Conservation (phyloP, 2,329 filamentous ascomycete genomes). For the Calonectria pteridis region DNA sequence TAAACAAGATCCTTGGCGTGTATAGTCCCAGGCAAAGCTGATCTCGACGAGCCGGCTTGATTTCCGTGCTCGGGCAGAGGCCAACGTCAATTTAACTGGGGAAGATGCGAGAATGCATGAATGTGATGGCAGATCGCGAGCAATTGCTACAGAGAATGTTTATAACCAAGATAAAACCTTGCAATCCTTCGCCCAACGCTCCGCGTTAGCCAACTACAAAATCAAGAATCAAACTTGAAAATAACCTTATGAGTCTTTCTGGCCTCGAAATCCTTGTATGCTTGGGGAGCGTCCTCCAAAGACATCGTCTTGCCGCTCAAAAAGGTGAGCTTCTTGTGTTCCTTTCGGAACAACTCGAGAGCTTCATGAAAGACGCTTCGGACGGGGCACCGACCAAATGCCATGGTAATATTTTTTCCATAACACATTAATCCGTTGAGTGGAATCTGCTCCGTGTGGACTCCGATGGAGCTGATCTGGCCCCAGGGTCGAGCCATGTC, state of each 20-base stretch:
- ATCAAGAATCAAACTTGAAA: constrained; percentile 1
- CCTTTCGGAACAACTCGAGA: constrained; percentile 10
- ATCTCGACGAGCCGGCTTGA: no score
- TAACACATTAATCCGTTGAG: constrained; percentile 6
- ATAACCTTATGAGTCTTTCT: constrained; percentile 22
- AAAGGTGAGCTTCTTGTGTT: constrained; percentile 18
- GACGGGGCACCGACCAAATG: constrained; percentile 22
- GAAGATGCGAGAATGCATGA: not conserved
- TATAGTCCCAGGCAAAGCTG: no score
- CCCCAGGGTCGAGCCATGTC: constrained; percentile 19
- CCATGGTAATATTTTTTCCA: constrained; percentile 23
- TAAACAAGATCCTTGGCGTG: no score
- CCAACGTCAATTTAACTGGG: no score
- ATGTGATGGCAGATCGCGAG: not conserved
- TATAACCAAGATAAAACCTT: not conserved
- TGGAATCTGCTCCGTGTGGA: constrained; percentile 15
- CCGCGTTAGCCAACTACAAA: not conserved
- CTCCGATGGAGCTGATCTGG: constrained; percentile 16
- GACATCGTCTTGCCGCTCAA: constrained; percentile 21
- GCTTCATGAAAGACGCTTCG: constrained; percentile 24
- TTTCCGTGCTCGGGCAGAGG: no score
- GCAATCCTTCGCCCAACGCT: not conserved
- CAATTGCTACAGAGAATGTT: not conserved
- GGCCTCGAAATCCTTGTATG: constrained; percentile 21
- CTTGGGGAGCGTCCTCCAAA: constrained; percentile 19